Evolutionary conservation across 768 basidiomycete species (phyloP), one percentile per base, ranked within the genome.

Genomic region (Leccinum uliginosum): DNA sequence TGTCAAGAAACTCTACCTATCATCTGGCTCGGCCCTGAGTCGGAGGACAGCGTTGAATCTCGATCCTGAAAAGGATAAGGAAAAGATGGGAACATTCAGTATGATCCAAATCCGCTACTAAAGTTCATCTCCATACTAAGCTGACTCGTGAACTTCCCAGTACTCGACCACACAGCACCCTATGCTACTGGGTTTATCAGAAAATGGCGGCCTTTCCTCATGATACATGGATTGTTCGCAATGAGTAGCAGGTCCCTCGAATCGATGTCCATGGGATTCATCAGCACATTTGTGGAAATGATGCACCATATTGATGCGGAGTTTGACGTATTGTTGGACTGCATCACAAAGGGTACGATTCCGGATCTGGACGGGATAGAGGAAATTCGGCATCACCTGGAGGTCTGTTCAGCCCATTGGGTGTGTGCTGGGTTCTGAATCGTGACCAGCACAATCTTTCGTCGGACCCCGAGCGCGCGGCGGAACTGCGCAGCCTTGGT

Each of bases 401-500:
- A 56, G 35, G 53, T 51, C 0, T 6, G 59, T 47, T 10, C 34
- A 4, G 3, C 2, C 1, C 7, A 27, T 30, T 6, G 29, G 24
- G 43, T 23, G 35, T 7, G 5, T 15, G 23, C 1, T 1, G 1
- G 24, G 35, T 4, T 34, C 32, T 60, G 40, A 45, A 43, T 14
- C 2, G 3, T 17, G 1, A 9, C 26, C 21, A 59, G 59, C 14
- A n/a, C 32, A 60, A 59, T 3, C 49, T 55, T 4, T 38, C 6
- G 4, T 26, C 59, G 4, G 59, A 59, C 8, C 59, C 8, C 43
- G n/a, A 50, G 55, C 48, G 59, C 21, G 59, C 59, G 4, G 43
- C 35, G 5, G 59, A 63, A 35, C 11, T 63, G 14, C 55, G 63
- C 19, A 14, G 4, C 40, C 46, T 63, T 12, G 62, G 62, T 26